These are phyloP conservation scores for Cyclostephanos invisitatus DNA, from an alignment of 108 stramenopile genomes.

Conservation along the genomic window DNA sequence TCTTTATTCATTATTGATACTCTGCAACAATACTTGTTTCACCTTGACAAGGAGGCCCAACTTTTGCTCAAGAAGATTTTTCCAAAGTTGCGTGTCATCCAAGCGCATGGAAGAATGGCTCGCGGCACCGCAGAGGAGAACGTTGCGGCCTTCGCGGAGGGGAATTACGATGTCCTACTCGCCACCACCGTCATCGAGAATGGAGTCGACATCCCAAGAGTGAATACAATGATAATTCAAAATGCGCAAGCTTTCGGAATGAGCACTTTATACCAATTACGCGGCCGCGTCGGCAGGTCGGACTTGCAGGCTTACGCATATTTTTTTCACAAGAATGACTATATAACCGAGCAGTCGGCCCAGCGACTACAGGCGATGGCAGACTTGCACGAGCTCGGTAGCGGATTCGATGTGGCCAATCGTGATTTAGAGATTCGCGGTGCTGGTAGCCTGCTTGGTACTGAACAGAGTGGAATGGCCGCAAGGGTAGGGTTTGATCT, in stretches of 20 bases:
- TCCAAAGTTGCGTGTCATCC: slow-evolving; percentile 75
- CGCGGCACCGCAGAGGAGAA: slow-evolving; percentile 72
- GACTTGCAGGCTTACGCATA: slow-evolving; percentile 88
- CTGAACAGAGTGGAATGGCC: slow-evolving; percentile 91
- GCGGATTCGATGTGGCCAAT: slow-evolving; percentile 92
- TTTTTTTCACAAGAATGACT: slow-evolving; percentile 76
- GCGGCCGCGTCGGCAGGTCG: slow-evolving; percentile 93
- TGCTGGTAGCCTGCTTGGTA: slow-evolving; percentile 88
- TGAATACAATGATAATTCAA: slow-evolving; percentile 93
- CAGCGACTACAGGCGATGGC: slow-evolving; percentile 86
- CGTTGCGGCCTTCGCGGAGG: slow-evolving; percentile 86
- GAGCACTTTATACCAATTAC: slow-evolving; percentile 92
- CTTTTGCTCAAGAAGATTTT: slow-evolving; percentile 60
- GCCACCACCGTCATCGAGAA: slow-evolving; percentile 98
- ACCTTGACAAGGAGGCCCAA: slow-evolving; percentile 45
- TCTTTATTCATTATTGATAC: background rate
- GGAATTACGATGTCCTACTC: slow-evolving; percentile 84
- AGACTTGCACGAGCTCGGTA: slow-evolving; percentile 83
- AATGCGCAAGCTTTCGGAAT: slow-evolving; percentile 94
- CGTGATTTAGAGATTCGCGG: slow-evolving; percentile 96
- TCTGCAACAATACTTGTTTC: background rate
- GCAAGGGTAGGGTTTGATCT: slow-evolving; percentile 94
- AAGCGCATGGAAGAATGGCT: slow-evolving; percentile 89
- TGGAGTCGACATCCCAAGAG: slow-evolving; percentile 94
- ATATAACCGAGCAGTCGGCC: slow-evolving; percentile 74